Conservation (phyloP, 2,329 filamentous ascomycete species). For the Zasmidium angulare region DNA sequence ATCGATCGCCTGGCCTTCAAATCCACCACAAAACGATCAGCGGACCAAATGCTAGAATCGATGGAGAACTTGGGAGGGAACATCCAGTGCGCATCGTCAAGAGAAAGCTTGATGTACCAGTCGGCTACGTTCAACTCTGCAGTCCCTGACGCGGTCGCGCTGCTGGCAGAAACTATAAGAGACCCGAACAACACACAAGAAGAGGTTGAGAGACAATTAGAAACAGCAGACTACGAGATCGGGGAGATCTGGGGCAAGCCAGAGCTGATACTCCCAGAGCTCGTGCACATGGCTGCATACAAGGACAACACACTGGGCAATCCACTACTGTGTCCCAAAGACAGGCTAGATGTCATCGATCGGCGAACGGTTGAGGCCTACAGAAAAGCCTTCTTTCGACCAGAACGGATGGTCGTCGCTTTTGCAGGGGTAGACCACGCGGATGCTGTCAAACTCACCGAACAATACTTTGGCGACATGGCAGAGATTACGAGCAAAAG, state of each 20-base stretch:
- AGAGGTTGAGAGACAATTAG: slow-evolving; percentile 82
- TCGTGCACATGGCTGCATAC: slow-evolving; percentile 93
- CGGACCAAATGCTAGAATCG: slow-evolving; percentile 83
- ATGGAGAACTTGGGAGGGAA: slow-evolving; percentile 90
- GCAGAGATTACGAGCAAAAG: slow-evolving; percentile 33
- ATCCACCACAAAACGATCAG: slow-evolving; percentile 67
- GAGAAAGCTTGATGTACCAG: slow-evolving; percentile 98
- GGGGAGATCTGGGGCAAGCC: slow-evolving; percentile 97
- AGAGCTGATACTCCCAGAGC: slow-evolving; percentile 89
- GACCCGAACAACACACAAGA: slow-evolving; percentile 80
- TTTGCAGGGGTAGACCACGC: slow-evolving; percentile 88
- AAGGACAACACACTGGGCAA: slow-evolving; percentile 96
- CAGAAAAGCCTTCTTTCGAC: slow-evolving; percentile 77
- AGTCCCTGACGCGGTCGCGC: slow-evolving; percentile 75
- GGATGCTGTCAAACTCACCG: slow-evolving; percentile 74
- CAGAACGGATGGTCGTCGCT: slow-evolving; percentile 88
- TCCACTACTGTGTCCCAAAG: slow-evolving; percentile 84
- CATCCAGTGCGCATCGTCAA: slow-evolving; percentile 92
- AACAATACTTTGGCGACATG: slow-evolving; percentile 94
- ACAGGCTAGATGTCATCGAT: slow-evolving; percentile 74
- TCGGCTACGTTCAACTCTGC: slow-evolving; percentile 95
- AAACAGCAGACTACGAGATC: slow-evolving; percentile 93
- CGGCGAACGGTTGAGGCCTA: slow-evolving; percentile 74
- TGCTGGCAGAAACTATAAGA: slow-evolving; percentile 92
- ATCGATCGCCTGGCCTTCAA: slow-evolving; percentile 96